Conservation (phyloP, 2,329 filamentous ascomycete species). For the Phialophora expanda region DNA sequence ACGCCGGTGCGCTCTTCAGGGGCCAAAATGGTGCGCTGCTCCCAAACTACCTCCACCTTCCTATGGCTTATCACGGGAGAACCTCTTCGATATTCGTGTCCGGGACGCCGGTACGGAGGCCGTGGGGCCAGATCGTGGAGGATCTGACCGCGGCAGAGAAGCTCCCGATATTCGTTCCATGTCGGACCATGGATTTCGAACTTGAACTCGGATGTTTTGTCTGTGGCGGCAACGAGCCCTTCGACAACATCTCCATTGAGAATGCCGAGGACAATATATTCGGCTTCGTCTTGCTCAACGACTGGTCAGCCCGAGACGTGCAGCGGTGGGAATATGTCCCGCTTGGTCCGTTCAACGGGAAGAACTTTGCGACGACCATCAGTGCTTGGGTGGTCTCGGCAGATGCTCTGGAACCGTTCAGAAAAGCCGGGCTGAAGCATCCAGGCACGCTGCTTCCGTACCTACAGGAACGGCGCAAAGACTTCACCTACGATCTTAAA, state of each 20-base stretch:
- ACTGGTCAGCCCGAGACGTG: conserved; percentile 61
- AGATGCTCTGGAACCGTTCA: conserved; percentile 25
- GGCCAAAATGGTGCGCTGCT: conserved; percentile 46
- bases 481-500: conserved; percentile 8
- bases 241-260: conserved; percentile 60
- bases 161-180: conserved; percentile 58
- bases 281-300: conserved; percentile 79
- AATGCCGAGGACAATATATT: conserved; percentile 74
- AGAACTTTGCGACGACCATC: conserved; percentile 27
- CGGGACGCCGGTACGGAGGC: conserved; percentile 11
- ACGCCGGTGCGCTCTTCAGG: conserved; percentile 10
- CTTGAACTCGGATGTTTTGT: conserved; percentile 78
- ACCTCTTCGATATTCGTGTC: conserved; percentile 56
- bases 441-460: conserved; percentile 3
- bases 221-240: conserved; percentile 66
- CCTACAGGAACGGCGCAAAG: conserved; percentile 5
- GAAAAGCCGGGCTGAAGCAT: conserved; percentile 4
- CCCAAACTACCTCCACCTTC: conserved; percentile 20
- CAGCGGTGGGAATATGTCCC: conserved; percentile 23
- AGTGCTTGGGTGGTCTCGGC: conserved; percentile 20
- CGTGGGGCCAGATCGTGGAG: conserved; percentile 16
- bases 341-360: conserved; percentile 24
- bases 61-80: conserved; percentile 32
- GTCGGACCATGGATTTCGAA: conserved; percentile 74
- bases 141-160: conserved; percentile 11